A percentile compares a stretch with the other conserved stretches of the same genome.
Conservation (phyloP, 345 rosid species). For the Mangifera indica region DNA sequence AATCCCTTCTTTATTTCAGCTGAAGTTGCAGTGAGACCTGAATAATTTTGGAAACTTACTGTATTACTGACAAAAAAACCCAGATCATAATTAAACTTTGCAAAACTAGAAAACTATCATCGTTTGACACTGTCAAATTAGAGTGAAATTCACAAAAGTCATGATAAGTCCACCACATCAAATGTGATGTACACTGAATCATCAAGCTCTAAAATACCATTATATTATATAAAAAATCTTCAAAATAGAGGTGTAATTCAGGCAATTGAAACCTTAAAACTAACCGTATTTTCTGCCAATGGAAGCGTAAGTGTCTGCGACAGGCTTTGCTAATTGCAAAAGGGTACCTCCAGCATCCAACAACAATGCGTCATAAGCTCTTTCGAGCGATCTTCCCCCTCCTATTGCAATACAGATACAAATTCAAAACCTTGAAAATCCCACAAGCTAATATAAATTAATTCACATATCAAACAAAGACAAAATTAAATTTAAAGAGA, state of each 20-base stretch:
- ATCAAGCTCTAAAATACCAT: background rate
- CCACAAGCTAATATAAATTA: background rate
- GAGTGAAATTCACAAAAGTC: background rate
- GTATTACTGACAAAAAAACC: background rate
- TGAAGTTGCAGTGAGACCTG: slow-evolving; percentile 64
- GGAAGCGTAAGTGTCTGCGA: slow-evolving; percentile 72
- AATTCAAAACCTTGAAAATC: background rate
- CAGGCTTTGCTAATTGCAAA: slow-evolving; percentile 71
- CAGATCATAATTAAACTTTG: background rate
- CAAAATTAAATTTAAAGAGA: background rate
- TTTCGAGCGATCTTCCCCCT: slow-evolving; percentile 35
- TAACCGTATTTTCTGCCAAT: slow-evolving; percentile 77
- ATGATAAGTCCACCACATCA: background rate
- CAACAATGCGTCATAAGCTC: slow-evolving; percentile 71
- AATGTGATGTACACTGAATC: background rate
- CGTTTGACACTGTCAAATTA: background rate
- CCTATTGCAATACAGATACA: background rate
- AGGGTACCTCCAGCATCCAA: slow-evolving; percentile 95
- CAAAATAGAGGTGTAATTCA: too few relatives aligned
- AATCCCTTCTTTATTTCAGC: slow-evolving; percentile 80
- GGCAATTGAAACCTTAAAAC: slow-evolving; percentile 12
- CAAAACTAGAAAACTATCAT: background rate
- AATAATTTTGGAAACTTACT: background rate
- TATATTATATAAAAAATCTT: background rate
- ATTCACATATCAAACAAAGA: too few relatives aligned